Evolutionary conservation across 768 basidiomycete genomes (phyloP).

Genomic region (Russula virescens): DNA sequence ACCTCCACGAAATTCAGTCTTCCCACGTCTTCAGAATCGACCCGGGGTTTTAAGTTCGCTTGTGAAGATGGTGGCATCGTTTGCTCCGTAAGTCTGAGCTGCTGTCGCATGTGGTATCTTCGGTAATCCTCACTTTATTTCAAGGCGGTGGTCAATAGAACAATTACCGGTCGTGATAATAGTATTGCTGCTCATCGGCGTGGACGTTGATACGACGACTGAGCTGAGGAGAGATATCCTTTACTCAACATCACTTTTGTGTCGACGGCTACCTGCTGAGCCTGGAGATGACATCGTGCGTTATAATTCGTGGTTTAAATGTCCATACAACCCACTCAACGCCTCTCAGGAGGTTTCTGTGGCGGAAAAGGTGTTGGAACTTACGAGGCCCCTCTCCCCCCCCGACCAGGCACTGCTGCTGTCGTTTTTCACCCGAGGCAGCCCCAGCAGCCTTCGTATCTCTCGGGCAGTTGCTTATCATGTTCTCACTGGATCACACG

Average conservation of each 20-base stretch:
- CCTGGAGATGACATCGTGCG: slow-evolving; percentile 23
- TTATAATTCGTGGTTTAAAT: neutral
- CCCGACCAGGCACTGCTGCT: slow-evolving; percentile 47
- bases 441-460: slow-evolving; percentile 46
- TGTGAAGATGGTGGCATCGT: slow-evolving; percentile 14
- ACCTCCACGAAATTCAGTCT: neutral
- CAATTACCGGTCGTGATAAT: slow-evolving; percentile 48
- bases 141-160: slow-evolving; percentile 30
- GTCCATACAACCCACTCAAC: neutral
- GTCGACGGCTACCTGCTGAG: slow-evolving; percentile 34
- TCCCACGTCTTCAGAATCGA: slow-evolving; percentile 11
- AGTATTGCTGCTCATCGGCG: slow-evolving; percentile 47
- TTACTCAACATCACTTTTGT: slow-evolving; percentile 43
- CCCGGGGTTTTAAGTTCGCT: slow-evolving; percentile 3
- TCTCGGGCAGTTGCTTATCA: slow-evolving; percentile 53
- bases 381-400: slow-evolving; percentile 38
- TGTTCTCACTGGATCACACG: slow-evolving; percentile 35
- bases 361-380: slow-evolving; percentile 41
- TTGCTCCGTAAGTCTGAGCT: slow-evolving; percentile 8
- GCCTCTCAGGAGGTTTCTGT: slow-evolving; percentile 42
- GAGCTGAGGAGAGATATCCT: slow-evolving; percentile 45
- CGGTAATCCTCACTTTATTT: neutral
- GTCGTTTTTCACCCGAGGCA: slow-evolving; percentile 46
- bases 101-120: neutral
- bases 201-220: slow-evolving; percentile 45